Conservation (phyloP, 495 filamentous ascomycete species). For the Aspergillus kassunensis region DNA sequence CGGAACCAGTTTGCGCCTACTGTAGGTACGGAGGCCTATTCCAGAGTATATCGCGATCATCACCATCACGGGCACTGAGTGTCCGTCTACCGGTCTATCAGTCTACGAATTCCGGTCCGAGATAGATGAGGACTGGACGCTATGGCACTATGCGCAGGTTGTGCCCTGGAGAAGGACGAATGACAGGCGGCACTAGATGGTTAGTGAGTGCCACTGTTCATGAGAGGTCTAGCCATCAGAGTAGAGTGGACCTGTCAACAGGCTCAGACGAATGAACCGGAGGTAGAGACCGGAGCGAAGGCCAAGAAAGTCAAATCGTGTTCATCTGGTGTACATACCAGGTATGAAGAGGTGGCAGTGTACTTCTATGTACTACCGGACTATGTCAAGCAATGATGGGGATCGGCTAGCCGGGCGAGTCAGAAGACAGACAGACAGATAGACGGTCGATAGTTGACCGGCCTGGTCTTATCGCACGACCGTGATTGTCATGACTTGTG, state of each 20-base stretch:
- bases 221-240: neutral
- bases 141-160: too few species aligned
- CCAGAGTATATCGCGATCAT: neutral
- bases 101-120: too few species aligned
- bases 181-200: neutral
- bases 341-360: neutral
- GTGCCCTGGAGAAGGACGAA: neutral
- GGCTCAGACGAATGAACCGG: conserved; percentile 2
- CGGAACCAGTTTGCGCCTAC: neutral
- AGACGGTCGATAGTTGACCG: too few species aligned
- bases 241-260: conserved; percentile 4
- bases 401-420: neutral
- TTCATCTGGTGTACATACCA: too few species aligned
- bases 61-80: too few species aligned
- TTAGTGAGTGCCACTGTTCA: neutral
- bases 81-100: too few species aligned
- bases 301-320: conserved; percentile 3
- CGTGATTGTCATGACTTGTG: too few species aligned
- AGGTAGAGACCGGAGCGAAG: neutral
- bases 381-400: neutral
- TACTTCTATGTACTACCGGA: too few species aligned
- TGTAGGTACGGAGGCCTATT: neutral
- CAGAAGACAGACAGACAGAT: neutral
- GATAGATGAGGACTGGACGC: too few species aligned
- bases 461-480: too few species aligned